phyloP scores from a whole-genome alignment of 768 basidiomycete species.

The Tremella yokohamensis region DNA sequence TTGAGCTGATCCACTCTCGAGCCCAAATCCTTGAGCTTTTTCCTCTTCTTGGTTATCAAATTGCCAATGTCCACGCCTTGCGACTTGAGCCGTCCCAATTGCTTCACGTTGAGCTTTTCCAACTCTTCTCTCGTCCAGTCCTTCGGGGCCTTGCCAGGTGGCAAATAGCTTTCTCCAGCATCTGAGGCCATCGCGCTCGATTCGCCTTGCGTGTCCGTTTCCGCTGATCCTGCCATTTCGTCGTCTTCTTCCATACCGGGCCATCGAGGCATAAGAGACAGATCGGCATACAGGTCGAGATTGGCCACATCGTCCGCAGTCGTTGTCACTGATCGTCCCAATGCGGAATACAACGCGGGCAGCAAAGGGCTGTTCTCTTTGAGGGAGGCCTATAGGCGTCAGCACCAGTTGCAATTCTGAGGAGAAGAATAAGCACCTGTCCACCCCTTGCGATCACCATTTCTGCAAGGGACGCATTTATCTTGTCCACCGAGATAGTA shows the following conservation, averaged over 20 bases:
- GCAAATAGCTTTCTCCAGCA: conserved; percentile 1
- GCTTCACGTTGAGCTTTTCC: conserved; percentile 23
- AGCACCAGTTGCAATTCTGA: too few species aligned
- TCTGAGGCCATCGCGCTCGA: background rate
- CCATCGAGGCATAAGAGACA: conserved; percentile 45
- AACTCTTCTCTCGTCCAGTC: conserved; percentile 31
- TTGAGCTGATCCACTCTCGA: conserved; percentile 9
- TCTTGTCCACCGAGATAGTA: too few species aligned
- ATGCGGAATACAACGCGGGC: background rate
- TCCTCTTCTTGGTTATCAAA: conserved; percentile 36
- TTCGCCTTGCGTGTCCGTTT: conserved; percentile 5
- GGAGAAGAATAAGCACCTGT: background rate
- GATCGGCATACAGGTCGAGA: conserved; percentile 37
- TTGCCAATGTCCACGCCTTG: conserved; percentile 42
- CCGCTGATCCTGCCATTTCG: conserved; percentile 24
- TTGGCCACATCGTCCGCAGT: conserved; percentile 12
- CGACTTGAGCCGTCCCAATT: conserved; percentile 40
- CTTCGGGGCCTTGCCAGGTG: conserved; percentile 1
- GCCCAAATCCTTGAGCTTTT: conserved; percentile 19
- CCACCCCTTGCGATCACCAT: background rate
- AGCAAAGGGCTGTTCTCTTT: background rate
- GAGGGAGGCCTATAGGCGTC: background rate
- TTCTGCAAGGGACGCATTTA: too few species aligned
- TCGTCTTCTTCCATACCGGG: conserved; percentile 46
- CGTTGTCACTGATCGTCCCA: too few species aligned